These are phyloP conservation scores for Hypericum perforatum DNA, from an alignment of 345 rosid species.

Conservation along the genomic window DNA sequence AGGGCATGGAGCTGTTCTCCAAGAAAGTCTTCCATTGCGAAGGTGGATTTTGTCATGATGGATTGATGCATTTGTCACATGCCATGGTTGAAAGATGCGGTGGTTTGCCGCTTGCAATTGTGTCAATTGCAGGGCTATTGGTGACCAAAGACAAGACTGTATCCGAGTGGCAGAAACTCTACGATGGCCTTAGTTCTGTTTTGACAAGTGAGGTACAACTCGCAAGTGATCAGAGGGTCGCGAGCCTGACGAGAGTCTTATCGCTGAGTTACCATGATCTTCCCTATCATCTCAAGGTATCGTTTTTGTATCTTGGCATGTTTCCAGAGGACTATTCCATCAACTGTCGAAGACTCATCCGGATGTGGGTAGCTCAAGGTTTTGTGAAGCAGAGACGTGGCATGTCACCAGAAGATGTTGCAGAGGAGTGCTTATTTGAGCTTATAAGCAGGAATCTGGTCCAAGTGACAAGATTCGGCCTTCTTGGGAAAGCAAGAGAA, in stretches of 20 bases:
- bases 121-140: constrained; percentile 1
- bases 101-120: constrained; percentile 6
- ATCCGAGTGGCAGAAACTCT: not conserved
- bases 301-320: constrained; percentile 1
- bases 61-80: not conserved
- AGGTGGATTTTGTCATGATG: not conserved
- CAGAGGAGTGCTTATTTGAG: not conserved
- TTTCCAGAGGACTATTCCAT: constrained; percentile 5
- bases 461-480: too few species aligned
- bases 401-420: constrained; percentile 3
- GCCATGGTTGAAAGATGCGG: not conserved
- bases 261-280: constrained; percentile 8
- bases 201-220: not conserved
- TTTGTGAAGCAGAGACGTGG: not conserved
- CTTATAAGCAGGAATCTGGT: constrained; percentile 1
- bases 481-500: not conserved
- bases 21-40: constrained; percentile 1
- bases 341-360: not conserved
- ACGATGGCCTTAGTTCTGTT: not conserved
- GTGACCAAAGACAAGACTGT: not conserved
- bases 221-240: not conserved
- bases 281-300: constrained; percentile 4
- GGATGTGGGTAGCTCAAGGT: constrained; percentile 6
- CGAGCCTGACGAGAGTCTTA: not conserved
- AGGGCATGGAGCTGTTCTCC: not conserved